These are phyloP conservation scores for Apium graveolens DNA, from an alignment of 129 eudicot species.

Conservation along the genomic window DNA sequence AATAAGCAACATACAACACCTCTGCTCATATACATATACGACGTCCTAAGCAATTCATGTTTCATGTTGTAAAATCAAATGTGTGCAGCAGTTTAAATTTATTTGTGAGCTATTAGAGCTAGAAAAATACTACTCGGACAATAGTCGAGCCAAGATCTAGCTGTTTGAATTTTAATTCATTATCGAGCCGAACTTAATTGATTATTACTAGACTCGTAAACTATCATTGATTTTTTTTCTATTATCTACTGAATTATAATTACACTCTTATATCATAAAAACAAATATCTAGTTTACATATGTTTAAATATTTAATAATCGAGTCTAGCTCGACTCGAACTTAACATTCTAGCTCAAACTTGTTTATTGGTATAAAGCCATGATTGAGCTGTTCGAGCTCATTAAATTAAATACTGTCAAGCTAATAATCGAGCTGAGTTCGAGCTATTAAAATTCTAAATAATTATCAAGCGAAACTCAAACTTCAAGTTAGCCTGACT, in stretches of 20 bases:
- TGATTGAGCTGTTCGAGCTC: no score
- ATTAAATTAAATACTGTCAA: no score
- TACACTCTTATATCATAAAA: neutral
- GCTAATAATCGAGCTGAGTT: no score
- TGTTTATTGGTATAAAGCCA: no score
- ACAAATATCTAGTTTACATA: neutral
- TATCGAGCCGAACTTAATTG: neutral
- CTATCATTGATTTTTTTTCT: no score
- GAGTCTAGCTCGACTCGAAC: neutral
- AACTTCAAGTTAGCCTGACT: no score
- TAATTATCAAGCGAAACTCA: no score
- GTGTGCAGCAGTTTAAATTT: neutral
- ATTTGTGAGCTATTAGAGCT: neutral
- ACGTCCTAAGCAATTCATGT: neutral
- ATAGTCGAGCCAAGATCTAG: neutral
- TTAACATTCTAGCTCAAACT: neutral
- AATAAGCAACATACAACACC: neutral
- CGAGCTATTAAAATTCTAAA: no score
- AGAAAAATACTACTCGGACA: no score
- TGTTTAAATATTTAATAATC: no score
- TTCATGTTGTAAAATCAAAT: neutral
- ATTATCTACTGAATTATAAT: neutral
- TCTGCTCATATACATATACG: neutral
- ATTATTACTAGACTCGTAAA: no score
- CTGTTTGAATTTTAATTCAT: no score